A percentile compares a stretch with the other conserved stretches of the same genome.
phyloP scores from a whole-genome alignment of 768 basidiomycete genomes.

The Amanita polypyramis region DNA sequence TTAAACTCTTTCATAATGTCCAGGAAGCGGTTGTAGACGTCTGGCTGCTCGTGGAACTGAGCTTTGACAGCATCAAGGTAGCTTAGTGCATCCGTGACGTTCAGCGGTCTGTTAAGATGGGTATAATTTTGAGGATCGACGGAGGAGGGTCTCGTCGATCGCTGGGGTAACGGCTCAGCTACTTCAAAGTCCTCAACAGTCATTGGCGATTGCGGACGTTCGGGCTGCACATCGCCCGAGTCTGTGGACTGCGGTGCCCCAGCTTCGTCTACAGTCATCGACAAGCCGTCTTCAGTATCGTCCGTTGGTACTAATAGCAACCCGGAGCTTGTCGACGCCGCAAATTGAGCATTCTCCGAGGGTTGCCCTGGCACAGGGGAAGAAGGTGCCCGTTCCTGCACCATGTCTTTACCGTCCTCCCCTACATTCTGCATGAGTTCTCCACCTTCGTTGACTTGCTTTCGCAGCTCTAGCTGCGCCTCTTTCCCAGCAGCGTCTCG shows the following conservation, averaged over 20 bases:
- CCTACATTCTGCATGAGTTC: not conserved
- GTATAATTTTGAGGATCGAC: slow-evolving; percentile 1
- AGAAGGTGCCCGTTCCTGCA: not conserved
- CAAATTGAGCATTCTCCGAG: not conserved
- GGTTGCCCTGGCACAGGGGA: not conserved
- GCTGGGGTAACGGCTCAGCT: not conserved
- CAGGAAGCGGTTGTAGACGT: slow-evolving; percentile 89
- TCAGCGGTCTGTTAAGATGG: slow-evolving; percentile 51
- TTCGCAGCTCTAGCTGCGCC: not conserved
- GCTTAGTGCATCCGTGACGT: slow-evolving; percentile 87
- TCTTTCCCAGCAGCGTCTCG: not conserved
- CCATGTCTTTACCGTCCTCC: not conserved
- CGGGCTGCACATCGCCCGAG: not conserved
- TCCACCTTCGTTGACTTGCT: not conserved
- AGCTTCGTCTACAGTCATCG: not conserved
- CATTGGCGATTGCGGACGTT: not conserved
- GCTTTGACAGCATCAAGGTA: slow-evolving; percentile 91
- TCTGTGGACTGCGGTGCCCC: not conserved
- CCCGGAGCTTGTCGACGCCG: not conserved
- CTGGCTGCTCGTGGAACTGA: slow-evolving; percentile 87
- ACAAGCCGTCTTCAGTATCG: not conserved
- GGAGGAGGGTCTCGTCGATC: not conserved
- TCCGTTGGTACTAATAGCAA: not conserved
- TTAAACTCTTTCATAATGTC: slow-evolving; percentile 99
- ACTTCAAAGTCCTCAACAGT: not conserved